These are phyloP conservation scores for Melanogaster broomeanus DNA, from an alignment of 768 basidiomycete species.

Conservation along the genomic window DNA sequence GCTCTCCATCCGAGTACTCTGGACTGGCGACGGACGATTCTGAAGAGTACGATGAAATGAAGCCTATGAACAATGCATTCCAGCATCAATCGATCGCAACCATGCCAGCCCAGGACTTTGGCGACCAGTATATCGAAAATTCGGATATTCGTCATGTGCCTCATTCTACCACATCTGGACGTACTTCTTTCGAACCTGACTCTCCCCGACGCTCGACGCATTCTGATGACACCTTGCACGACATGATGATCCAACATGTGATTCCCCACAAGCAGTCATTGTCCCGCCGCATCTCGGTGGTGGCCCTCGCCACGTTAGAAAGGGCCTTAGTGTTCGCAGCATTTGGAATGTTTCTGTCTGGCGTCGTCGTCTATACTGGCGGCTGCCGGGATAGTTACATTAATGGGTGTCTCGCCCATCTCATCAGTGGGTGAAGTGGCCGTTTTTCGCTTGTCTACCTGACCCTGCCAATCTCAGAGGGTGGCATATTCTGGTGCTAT, in stretches of 20 bases:
- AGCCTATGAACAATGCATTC: slow-evolving; percentile 20
- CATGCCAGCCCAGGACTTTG: slow-evolving; percentile 19
- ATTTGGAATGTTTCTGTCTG: slow-evolving; percentile 63
- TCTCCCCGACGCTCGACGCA: slow-evolving; percentile 43
- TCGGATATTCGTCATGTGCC: slow-evolving; percentile 34
- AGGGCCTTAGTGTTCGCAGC: slow-evolving; percentile 70
- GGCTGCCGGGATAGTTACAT: slow-evolving; percentile 77
- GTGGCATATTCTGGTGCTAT: slow-evolving; percentile 91
- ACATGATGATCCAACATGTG: slow-evolving; percentile 26
- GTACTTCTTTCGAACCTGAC: slow-evolving; percentile 50
- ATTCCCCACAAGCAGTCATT: slow-evolving; percentile 23
- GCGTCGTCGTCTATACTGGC: slow-evolving; percentile 82
- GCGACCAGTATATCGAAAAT: slow-evolving; percentile 38
- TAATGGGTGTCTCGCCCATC: slow-evolving; percentile 86
- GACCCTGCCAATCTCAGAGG: slow-evolving; percentile 50
- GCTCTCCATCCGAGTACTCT: slow-evolving; percentile 48
- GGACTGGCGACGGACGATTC: slow-evolving; percentile 56
- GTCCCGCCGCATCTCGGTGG: slow-evolving; percentile 45
- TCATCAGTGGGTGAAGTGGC: slow-evolving; percentile 68
- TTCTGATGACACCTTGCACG: slow-evolving; percentile 62
- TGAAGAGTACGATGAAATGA: slow-evolving; percentile 55
- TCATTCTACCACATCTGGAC: slow-evolving; percentile 51
- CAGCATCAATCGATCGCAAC: slow-evolving; percentile 18
- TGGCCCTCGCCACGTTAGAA: slow-evolving; percentile 56
- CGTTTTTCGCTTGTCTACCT: background rate